phyloP scores from a whole-genome alignment of 164 flowering plant species.

The Amborella trichopoda region DNA sequence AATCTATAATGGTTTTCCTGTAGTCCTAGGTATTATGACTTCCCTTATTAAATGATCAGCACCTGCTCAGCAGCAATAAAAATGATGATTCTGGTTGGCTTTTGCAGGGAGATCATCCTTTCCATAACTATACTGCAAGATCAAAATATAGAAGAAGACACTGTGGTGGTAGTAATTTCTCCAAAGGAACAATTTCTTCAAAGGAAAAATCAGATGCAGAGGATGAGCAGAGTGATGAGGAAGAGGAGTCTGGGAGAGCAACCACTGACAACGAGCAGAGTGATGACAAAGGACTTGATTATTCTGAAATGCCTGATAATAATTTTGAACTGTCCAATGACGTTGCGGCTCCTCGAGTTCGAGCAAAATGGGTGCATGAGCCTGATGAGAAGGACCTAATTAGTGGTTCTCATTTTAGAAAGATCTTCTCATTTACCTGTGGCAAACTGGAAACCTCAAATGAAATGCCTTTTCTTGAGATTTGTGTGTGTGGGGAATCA shows the following conservation, averaged over 20 bases:
- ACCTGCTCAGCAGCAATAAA: too few relatives aligned
- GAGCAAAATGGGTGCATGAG: slow-evolving; percentile 85
- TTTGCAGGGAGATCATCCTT: slow-evolving; percentile 81
- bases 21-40: too few relatives aligned
- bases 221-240: slow-evolving; percentile 24
- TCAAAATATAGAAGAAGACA: slow-evolving; percentile 54
- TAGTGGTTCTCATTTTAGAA: slow-evolving; percentile 74
- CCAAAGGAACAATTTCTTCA: slow-evolving; percentile 13
- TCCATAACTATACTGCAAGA: slow-evolving; percentile 77
- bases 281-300: not conserved
- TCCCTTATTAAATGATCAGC: too few relatives aligned
- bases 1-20: not conserved
- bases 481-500: slow-evolving; percentile 83
- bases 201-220: slow-evolving; percentile 7
- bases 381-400: slow-evolving; percentile 66
- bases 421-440: slow-evolving; percentile 53
- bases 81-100: slow-evolving; percentile 2
- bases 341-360: slow-evolving; percentile 13
- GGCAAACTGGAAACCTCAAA: slow-evolving; percentile 45
- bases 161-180: slow-evolving; percentile 9
- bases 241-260: slow-evolving; percentile 10
- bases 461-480: slow-evolving; percentile 44
- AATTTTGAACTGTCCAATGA: too few relatives aligned
- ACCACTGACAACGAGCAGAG: not conserved
- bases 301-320: too few relatives aligned